A percentile compares a stretch with the other conserved stretches of the same genome.
These are phyloP conservation scores for Alternaria arborescens DNA, from an alignment of 2,329 filamentous ascomycete genomes.

Conservation along the genomic window DNA sequence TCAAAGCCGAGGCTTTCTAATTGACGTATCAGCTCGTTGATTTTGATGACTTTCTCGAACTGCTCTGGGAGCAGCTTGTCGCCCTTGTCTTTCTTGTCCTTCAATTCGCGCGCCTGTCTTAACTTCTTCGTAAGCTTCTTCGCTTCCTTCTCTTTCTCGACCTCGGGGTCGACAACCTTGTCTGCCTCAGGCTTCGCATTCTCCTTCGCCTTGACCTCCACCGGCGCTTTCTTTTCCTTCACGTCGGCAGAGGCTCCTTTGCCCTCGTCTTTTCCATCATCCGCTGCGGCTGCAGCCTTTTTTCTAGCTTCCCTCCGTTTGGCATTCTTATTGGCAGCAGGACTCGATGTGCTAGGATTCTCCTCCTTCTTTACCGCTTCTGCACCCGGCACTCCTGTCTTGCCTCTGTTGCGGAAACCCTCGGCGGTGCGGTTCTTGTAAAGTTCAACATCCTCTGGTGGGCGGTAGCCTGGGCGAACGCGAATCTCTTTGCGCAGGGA, in stretches of 20 bases:
- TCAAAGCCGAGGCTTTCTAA: constrained; percentile 86
- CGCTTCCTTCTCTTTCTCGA: constrained; percentile 90
- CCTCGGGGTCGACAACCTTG: constrained; percentile 67
- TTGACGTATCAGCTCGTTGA: constrained; percentile 90
- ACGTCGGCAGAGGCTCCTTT: constrained; percentile 46
- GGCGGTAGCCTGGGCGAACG: constrained; percentile 90
- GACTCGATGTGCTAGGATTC: constrained; percentile 61
- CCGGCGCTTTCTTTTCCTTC: constrained; percentile 30
- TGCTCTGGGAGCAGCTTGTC: constrained; percentile 88
- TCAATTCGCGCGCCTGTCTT: constrained; percentile 88
- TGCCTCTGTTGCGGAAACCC: constrained; percentile 79
- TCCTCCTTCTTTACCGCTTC: constrained; percentile 57
- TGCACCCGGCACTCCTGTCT: constrained; percentile 77
- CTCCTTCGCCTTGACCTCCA: constrained; percentile 25
- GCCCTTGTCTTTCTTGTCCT: constrained; percentile 89
- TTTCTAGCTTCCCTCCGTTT: constrained; percentile 76
- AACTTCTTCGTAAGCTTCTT: constrained; percentile 93
- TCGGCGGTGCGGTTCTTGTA: constrained; percentile 94
- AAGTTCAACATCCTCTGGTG: constrained; percentile 92
- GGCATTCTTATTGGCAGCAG: constrained; percentile 79
- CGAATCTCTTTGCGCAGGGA: constrained; percentile 93
- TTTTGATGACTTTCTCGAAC: constrained; percentile 96
- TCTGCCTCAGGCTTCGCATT: constrained; percentile 32
- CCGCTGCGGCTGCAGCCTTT: constrained; percentile 56
- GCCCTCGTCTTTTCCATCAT: constrained; percentile 62